phyloP scores from a whole-genome alignment of 2,329 filamentous ascomycete genomes.

The Decorospora gaudefroyi region DNA sequence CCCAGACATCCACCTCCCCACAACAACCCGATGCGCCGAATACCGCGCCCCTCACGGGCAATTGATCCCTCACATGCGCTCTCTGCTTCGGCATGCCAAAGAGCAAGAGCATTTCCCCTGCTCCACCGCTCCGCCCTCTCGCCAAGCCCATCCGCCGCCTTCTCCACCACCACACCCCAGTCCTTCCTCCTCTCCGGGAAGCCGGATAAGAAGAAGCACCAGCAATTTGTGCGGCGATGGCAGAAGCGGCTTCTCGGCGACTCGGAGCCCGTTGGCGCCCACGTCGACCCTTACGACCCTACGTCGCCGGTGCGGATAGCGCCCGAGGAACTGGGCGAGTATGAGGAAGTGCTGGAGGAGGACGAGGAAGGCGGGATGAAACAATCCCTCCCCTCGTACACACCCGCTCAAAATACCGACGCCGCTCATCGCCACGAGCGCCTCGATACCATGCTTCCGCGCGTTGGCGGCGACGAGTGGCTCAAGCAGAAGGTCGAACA shows the following conservation, averaged over 20 bases:
- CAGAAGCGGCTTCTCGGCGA: conserved; percentile 45
- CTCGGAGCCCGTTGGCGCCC: conserved; percentile 45
- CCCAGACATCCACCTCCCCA: conserved; percentile 24
- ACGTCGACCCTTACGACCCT: conserved; percentile 46
- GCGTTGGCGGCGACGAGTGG: conserved; percentile 58
- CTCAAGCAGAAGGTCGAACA: conserved; percentile 39
- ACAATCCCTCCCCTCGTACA: conserved; percentile 13
- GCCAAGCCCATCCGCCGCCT: conserved; percentile 31
- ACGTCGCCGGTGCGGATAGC: conserved; percentile 44
- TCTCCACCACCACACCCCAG: conserved; percentile 38
- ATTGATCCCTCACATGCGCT: conserved; percentile 32
- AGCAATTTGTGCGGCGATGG: conserved; percentile 43
- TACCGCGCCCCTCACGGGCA: conserved; percentile 44
- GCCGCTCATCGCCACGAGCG: too few relatives aligned
- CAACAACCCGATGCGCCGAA: conserved; percentile 44
- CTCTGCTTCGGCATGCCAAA: conserved; percentile 20
- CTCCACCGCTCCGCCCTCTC: conserved; percentile 14
- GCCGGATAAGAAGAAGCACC: conserved; percentile 45
- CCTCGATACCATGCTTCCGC: too few relatives aligned
- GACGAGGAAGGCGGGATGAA: conserved; percentile 10
- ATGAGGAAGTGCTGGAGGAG: conserved; percentile 40
- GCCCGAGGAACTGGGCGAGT: conserved; percentile 44
- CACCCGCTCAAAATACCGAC: conserved; percentile 12
- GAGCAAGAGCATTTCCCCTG: conserved; percentile 18
- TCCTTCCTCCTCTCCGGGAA: conserved; percentile 35